These are phyloP conservation scores for Pseudopithomyces chartarum DNA, from an alignment of 2,329 filamentous ascomycete species.

Conservation along the genomic window DNA sequence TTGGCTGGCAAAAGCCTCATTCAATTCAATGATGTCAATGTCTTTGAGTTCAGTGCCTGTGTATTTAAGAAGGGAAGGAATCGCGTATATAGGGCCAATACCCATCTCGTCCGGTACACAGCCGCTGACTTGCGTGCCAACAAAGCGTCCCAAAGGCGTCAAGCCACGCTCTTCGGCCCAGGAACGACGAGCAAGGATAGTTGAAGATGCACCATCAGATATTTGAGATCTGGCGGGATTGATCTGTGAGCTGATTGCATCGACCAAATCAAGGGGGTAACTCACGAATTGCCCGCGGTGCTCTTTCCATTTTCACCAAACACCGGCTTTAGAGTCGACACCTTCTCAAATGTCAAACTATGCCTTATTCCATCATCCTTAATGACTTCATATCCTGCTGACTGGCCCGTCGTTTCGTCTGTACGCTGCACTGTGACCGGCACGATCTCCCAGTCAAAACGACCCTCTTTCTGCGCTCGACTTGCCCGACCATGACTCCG, in stretches of 20 bases:
- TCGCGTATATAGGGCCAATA: conserved; percentile 76
- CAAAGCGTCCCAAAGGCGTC: conserved; percentile 91
- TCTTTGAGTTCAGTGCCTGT: conserved; percentile 78
- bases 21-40: conserved; percentile 88
- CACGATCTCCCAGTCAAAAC: conserved; percentile 90
- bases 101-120: conserved; percentile 95
- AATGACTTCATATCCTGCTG: conserved; percentile 75
- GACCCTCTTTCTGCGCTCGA: conserved; percentile 82
- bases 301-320: conserved; percentile 89
- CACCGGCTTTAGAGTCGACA: conserved; percentile 84
- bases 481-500: conserved; percentile 88
- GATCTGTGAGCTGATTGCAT: not conserved
- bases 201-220: conserved; percentile 87
- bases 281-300: conserved; percentile 78
- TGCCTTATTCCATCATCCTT: conserved; percentile 89
- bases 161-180: conserved; percentile 84
- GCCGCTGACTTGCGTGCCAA: conserved; percentile 87
- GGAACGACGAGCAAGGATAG: conserved; percentile 90
- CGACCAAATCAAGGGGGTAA: not conserved
- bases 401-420: conserved; percentile 76
- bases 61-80: conserved; percentile 79
- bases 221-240: conserved; percentile 74
- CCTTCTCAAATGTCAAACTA: conserved; percentile 80
- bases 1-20: conserved; percentile 97
- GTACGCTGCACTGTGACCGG: conserved; percentile 81